Evolutionary conservation across 345 rosid genomes (phyloP).

Genomic region (Citrus medica): DNA sequence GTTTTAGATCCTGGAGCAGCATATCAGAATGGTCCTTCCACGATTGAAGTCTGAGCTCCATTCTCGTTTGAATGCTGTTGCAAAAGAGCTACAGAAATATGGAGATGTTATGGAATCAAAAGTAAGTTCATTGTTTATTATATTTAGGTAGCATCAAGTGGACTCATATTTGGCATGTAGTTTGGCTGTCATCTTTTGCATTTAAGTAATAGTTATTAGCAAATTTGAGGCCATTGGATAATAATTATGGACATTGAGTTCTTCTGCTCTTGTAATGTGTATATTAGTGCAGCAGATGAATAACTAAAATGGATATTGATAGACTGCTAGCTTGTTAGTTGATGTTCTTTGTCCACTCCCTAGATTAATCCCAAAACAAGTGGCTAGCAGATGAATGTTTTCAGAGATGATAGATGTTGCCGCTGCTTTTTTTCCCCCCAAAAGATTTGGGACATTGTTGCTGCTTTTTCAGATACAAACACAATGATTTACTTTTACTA

Average conservation of each 20-base stretch:
- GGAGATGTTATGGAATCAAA: slow-evolving; percentile 53
- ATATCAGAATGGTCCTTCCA: slow-evolving; percentile 54
- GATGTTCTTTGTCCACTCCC: not conserved
- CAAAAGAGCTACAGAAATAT: slow-evolving; percentile 48
- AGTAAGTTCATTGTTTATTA: slow-evolving; percentile 28
- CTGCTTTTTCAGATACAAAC: not conserved
- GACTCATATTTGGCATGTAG: not conserved
- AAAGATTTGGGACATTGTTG: not conserved
- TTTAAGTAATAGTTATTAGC: not conserved
- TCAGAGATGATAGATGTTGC: not conserved
- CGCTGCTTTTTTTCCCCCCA: not conserved
- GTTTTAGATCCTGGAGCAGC: slow-evolving; percentile 61
- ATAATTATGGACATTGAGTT: not conserved
- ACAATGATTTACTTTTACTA: not conserved
- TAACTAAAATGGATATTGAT: not conserved
- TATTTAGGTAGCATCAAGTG: not conserved
- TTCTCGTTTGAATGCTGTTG: slow-evolving; percentile 40
- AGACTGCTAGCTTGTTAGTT: not conserved
- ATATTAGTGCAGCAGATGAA: not conserved
- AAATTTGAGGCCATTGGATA: not conserved
- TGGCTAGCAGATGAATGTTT: not conserved
- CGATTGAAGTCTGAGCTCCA: slow-evolving; percentile 55
- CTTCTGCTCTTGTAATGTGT: not conserved
- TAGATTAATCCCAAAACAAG: not conserved
- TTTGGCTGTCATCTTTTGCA: not conserved